These are phyloP conservation scores for Dioscorea dumetorum DNA, from an alignment of 106 monocot genomes.

Conservation along the genomic window DNA sequence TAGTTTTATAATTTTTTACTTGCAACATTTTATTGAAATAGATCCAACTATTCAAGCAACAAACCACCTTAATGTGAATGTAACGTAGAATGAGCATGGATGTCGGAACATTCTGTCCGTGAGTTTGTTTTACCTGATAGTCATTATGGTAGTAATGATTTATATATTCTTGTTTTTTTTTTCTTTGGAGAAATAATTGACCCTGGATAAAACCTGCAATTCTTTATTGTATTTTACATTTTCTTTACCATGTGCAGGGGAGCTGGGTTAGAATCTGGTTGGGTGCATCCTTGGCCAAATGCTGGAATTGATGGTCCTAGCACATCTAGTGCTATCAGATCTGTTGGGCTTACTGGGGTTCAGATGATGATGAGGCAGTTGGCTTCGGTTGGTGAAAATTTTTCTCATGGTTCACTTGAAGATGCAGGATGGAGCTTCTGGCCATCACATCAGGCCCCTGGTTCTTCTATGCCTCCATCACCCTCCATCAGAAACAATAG, in stretches of 20 bases:
- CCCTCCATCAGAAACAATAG: slow-evolving; percentile 21
- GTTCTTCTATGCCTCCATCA: slow-evolving; percentile 23
- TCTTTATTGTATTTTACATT: background rate
- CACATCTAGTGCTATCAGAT: slow-evolving; percentile 41
- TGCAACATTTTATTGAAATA: too few species aligned
- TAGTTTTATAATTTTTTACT: too few species aligned
- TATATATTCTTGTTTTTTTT: too few species aligned
- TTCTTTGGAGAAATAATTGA: too few species aligned
- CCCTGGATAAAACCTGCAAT: too few species aligned
- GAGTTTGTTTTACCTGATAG: too few species aligned
- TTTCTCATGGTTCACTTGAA: slow-evolving; percentile 39
- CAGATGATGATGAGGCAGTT: slow-evolving; percentile 99
- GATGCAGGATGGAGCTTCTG: slow-evolving; percentile 62
- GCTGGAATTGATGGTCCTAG: slow-evolving; percentile 48
- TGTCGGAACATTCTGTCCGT: too few species aligned
- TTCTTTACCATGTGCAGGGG: slow-evolving; percentile 28
- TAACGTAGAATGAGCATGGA: too few species aligned
- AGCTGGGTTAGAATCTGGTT: slow-evolving; percentile 41
- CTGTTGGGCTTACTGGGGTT: slow-evolving; percentile 69
- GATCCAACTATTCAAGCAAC: too few species aligned
- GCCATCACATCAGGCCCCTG: slow-evolving; percentile 26
- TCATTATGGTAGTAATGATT: too few species aligned
- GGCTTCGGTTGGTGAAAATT: slow-evolving; percentile 65
- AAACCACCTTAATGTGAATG: too few species aligned
- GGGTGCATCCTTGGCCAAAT: slow-evolving; percentile 52